phyloP scores from a whole-genome alignment of 2,329 filamentous ascomycete species.

The Phoma sp. region DNA sequence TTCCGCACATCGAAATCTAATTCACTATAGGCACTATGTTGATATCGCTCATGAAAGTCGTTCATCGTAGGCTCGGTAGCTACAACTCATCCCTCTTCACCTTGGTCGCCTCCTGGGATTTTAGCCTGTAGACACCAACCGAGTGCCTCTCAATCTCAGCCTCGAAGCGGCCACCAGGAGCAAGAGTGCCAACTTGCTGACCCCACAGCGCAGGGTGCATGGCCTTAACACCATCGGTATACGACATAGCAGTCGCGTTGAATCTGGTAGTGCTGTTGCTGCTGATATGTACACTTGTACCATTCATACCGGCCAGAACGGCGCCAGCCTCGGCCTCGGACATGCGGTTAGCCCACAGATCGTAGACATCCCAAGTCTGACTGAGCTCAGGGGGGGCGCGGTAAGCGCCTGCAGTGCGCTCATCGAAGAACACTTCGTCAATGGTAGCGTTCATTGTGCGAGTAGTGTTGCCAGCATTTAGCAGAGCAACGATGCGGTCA shows the following conservation, averaged over 20 bases:
- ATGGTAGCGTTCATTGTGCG: conserved; percentile 59
- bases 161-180: conserved; percentile 52
- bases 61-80: neutral
- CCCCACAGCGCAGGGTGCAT: conserved; percentile 58
- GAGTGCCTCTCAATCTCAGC: conserved; percentile 59
- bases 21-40: neutral
- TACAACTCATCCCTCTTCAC: conserved; percentile 57
- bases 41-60: neutral
- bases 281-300: conserved; percentile 43
- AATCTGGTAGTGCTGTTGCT: conserved; percentile 51
- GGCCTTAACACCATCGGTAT: conserved; percentile 55
- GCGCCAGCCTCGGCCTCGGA: conserved; percentile 52
- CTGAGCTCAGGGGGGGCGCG: conserved; percentile 49
- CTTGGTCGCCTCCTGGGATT: conserved; percentile 36
- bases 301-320: conserved; percentile 57
- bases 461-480: conserved; percentile 58
- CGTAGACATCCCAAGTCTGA: conserved; percentile 60
- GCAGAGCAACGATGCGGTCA: conserved; percentile 57
- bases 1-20: neutral
- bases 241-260: conserved; percentile 59
- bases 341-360: conserved; percentile 66
- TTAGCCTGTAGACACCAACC: conserved; percentile 59
- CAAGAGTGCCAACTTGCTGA: conserved; percentile 53
- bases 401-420: conserved; percentile 52
- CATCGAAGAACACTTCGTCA: conserved; percentile 61